Evolutionary conservation across 2,329 filamentous ascomycete genomes (phyloP).

Genomic region (Ophiostoma sp.): DNA sequence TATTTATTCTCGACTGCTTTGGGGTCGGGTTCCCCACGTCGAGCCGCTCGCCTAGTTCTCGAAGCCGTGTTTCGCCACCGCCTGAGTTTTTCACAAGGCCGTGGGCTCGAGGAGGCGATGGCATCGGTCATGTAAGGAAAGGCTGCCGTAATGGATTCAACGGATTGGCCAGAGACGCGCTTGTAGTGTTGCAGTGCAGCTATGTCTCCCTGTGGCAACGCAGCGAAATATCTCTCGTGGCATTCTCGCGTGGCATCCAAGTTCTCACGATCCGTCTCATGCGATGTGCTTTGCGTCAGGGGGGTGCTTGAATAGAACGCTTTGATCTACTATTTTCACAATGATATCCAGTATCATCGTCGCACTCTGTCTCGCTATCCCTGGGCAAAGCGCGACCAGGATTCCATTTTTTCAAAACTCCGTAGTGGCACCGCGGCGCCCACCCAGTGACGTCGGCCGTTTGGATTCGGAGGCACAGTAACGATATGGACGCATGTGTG

Average conservation of each 20-base stretch:
- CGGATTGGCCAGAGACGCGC: neutral
- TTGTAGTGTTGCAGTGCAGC: neutral
- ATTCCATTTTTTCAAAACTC: neutral
- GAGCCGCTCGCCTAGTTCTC: neutral
- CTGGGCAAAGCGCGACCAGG: neutral
- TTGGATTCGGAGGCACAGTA: neutral
- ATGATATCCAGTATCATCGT: no score
- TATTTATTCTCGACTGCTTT: neutral
- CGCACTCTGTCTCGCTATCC: no score
- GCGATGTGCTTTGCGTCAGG: no score
- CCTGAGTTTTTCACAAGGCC: neutral
- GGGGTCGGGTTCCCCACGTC: neutral
- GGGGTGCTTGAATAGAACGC: no score
- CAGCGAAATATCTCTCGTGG: no score
- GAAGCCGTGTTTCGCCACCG: slow-evolving; percentile 5
- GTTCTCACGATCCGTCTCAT: no score
- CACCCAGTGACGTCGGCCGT: slow-evolving; percentile 6
- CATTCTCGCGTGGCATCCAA: no score
- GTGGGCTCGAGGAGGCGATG: slow-evolving; percentile 6
- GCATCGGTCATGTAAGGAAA: neutral
- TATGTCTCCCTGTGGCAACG: no score
- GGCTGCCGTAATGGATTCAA: slow-evolving; percentile 1
- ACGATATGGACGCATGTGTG: neutral
- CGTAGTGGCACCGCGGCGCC: slow-evolving; percentile 1
- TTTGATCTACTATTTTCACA: no score